Evolutionary conservation across 2,329 filamentous ascomycete genomes (phyloP).

Genomic region (Arthrobotrys megalospora): DNA sequence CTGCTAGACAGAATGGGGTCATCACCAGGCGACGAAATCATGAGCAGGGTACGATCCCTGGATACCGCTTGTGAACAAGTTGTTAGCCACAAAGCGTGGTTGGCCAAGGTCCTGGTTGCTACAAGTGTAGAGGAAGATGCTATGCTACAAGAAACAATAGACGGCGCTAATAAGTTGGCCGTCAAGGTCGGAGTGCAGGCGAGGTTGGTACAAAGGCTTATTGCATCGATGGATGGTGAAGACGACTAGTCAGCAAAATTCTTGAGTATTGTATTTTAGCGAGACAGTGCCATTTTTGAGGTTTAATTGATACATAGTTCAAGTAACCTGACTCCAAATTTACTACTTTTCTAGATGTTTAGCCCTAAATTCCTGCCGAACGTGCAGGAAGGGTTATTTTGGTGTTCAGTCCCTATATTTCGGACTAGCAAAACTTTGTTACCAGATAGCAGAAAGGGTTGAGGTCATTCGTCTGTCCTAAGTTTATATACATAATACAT

Average conservation of each 20-base stretch:
- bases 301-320: background rate
- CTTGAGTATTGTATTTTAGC: background rate
- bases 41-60: conserved; percentile 74
- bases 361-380: too few species aligned
- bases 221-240: conserved; percentile 69
- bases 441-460: background rate
- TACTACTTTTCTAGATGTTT: too few species aligned
- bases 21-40: conserved; percentile 70
- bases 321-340: too few species aligned
- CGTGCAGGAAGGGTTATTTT: too few species aligned
- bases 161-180: conserved; percentile 78
- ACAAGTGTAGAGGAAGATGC: conserved; percentile 63
- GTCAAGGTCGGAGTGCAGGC: conserved; percentile 81
- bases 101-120: conserved; percentile 63
- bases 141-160: conserved; percentile 73
- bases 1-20: conserved; percentile 64
- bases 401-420: background rate
- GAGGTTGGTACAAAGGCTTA: conserved; percentile 73
- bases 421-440: too few species aligned
- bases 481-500: conserved; percentile 7
- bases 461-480: background rate
- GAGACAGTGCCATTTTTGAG: conserved; percentile 4
- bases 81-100: conserved; percentile 70
- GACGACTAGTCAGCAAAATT: conserved; percentile 51
- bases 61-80: conserved; percentile 80